Percentiles rank a stretch among this genome's conserved stretches.
Conservation (phyloP, 257 asterid species). For the Nicotiana tomentosiformis region DNA sequence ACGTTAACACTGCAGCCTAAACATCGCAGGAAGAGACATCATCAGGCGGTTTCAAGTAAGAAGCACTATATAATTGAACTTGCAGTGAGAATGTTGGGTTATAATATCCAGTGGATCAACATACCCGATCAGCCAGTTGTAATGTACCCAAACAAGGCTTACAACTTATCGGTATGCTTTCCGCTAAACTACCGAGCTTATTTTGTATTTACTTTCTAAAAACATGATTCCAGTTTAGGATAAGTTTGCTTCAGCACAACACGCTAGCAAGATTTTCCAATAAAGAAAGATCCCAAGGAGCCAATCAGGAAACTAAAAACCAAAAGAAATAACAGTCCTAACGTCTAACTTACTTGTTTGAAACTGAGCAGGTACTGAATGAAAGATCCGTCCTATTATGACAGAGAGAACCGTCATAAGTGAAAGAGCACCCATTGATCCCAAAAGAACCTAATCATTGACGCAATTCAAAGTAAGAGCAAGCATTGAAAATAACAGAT, state of each 20-base stretch:
- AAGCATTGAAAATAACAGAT: background rate
- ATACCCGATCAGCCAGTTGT: background rate
- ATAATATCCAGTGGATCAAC: background rate
- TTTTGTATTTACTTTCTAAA: background rate
- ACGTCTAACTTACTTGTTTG: conserved; percentile 74
- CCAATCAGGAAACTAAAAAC: background rate
- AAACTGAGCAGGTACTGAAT: conserved; percentile 93
- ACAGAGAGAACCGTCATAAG: conserved; percentile 90
- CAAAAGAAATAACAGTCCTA: background rate
- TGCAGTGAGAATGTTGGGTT: background rate
- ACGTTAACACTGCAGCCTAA: background rate
- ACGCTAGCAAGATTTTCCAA: background rate
- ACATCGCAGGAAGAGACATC: background rate
- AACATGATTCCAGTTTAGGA: background rate
- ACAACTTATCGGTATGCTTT: background rate
- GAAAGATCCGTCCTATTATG: conserved; percentile 77
- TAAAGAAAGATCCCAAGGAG: background rate
- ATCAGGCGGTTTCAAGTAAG: background rate
- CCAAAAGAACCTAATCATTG: conserved; percentile 74
- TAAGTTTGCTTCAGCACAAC: background rate
- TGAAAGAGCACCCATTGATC: conserved; percentile 95
- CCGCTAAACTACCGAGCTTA: background rate
- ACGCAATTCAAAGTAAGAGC: conserved; percentile 13
- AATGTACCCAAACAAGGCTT: background rate
- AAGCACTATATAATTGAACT: background rate